Conservation (phyloP, 169 alveolate genomes). For the Babesia gibsoni region DNA sequence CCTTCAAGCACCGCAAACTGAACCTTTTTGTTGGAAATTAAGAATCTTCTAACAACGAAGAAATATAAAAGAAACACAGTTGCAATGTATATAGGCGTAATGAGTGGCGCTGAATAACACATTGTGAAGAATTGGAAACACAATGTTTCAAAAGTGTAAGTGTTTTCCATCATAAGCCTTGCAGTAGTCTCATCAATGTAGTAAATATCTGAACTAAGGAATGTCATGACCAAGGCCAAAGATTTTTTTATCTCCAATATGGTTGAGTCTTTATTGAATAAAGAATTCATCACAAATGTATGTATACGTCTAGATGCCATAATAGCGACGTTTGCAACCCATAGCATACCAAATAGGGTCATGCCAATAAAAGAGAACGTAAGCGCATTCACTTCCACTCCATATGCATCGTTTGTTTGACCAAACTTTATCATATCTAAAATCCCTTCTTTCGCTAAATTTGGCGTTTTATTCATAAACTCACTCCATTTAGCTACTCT, state of each 20-base stretch:
- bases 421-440: too few relatives aligned
- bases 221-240: constrained; percentile 28
- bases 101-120: constrained; percentile 34
- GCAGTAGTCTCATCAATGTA: constrained; percentile 48
- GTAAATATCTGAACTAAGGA: constrained; percentile 39
- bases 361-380: too few relatives aligned
- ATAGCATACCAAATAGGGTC: too few relatives aligned
- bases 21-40: constrained; percentile 36
- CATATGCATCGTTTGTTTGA: too few relatives aligned
- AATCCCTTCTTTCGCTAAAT: too few relatives aligned
- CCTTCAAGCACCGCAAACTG: constrained; percentile 29
- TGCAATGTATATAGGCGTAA: constrained; percentile 14
- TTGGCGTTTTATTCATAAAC: too few relatives aligned
- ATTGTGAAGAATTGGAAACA: constrained; percentile 33
- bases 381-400: too few relatives aligned
- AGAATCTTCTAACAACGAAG: constrained; percentile 3
- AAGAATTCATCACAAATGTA: constrained; percentile 41
- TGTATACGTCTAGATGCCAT: constrained; percentile 43
- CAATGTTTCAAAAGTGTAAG: constrained; percentile 11
- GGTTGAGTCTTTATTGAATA: constrained; percentile 20
- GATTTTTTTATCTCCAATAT: constrained; percentile 7
- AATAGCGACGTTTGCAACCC: too few relatives aligned
- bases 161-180: constrained; percentile 14
- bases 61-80: neutral
- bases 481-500: too few relatives aligned